Base-by-base conservation (phyloP, 768 basidiomycete genomes). In the Panellus pusillus region DNA sequence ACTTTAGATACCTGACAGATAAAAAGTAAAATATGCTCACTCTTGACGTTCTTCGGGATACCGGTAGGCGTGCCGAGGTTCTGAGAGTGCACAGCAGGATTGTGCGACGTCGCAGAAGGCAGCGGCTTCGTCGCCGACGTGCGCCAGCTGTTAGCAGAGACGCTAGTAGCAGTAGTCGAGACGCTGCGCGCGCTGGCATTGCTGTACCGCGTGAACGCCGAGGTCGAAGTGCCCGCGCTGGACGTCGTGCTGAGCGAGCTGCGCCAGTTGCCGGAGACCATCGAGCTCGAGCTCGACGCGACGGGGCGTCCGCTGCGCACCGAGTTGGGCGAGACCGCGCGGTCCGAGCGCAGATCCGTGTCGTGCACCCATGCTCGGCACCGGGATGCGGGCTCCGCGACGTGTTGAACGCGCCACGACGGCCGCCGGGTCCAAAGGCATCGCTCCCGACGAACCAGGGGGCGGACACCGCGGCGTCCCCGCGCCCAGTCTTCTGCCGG, bases 101-200 rank as follows among this genome's bases (percentile, higher is more conserved):
- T 35, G 32, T 35, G 32, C 32, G 32, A 35, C 24, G 61, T 67
- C 64, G 50, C 58, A 65, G 52, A 43, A 40, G 55, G 38, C 37
- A 42, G 55, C 36, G 55, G 55, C 62, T 69, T 44, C 65, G 62
- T 31, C 69, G 59, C 75, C 78, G 17, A 79, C 14, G 32, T 79
- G 63, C 87, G 82, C 87, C 89, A 90, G 68, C 87, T 89, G 44
- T 78, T 73, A 19, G 82, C 80, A 29, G 88, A 89, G 6, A 89
- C 81, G 60, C 88, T 89, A 14, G 91, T 93, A 40, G 90, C 91
- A 51, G 81, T 81, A 5, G 91, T 92, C 18, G 87, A 87, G 38
- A 91, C 76, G 59, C 89, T 91, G 50, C 87, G 77, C 52, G 77
- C 63, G 66, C 88, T 87, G 38, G 81, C 79, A 63, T 87, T 87